Evolutionary conservation across 2,329 filamentous ascomycete species (phyloP).

Genomic region (Whalleya microplaca): DNA sequence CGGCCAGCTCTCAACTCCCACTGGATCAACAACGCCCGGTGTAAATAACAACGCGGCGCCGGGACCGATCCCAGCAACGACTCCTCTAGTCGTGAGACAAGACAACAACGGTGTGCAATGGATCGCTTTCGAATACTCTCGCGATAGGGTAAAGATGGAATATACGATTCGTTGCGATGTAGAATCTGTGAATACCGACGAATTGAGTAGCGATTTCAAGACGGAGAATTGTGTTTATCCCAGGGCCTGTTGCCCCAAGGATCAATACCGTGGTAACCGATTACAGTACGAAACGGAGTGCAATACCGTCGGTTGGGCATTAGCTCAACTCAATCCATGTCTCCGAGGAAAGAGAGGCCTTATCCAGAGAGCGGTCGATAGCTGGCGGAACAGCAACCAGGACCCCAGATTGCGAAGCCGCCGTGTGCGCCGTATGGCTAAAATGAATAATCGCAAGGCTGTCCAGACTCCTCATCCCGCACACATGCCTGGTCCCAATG

Average conservation of each 20-base stretch:
- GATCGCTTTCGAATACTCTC: constrained; percentile 98
- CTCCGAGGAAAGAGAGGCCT: constrained; percentile 91
- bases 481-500: constrained; percentile 71
- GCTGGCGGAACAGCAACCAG: constrained; percentile 99
- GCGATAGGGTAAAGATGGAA: constrained; percentile 98
- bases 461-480: constrained; percentile 61
- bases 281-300: constrained; percentile 97
- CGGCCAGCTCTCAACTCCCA: constrained; percentile 49
- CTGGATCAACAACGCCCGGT: constrained; percentile 50
- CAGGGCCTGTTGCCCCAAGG: constrained; percentile 90
- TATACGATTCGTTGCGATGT: constrained; percentile 98
- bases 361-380: constrained; percentile 96
- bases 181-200: constrained; percentile 91
- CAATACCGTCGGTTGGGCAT: constrained; percentile 99
- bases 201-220: constrained; percentile 86
- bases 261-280: constrained; percentile 94
- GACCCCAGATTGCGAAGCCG: constrained; percentile 89
- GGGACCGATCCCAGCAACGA: constrained; percentile 94
- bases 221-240: constrained; percentile 98
- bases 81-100: constrained; percentile 89
- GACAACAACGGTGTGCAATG: constrained; percentile 97
- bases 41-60: constrained; percentile 90
- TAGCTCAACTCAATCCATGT: constrained; percentile 89
- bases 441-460: constrained; percentile 86
- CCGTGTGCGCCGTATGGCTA: constrained; percentile 91